Evolutionary conservation across 1,284 basidiomycete genomes (phyloP).

Genomic region (Volvariella volvacea): DNA sequence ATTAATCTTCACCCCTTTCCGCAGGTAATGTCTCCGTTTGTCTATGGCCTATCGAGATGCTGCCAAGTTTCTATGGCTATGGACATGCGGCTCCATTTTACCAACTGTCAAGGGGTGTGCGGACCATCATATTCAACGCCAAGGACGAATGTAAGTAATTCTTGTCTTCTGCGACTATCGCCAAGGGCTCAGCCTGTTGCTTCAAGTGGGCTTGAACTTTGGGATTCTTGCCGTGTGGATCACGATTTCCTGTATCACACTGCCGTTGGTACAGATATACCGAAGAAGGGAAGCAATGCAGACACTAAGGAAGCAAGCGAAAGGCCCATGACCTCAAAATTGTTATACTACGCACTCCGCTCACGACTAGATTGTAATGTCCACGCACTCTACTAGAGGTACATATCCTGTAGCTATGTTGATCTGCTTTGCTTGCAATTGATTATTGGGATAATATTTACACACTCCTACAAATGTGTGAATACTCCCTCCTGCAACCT

Average conservation of each 20-base stretch:
- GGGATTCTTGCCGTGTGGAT: constrained; percentile 53
- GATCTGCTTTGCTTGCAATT: too few species aligned
- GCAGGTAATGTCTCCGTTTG: constrained; percentile 65
- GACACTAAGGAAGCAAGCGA: not conserved
- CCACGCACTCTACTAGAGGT: too few species aligned
- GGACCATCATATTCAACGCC: constrained; percentile 64
- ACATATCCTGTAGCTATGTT: too few species aligned
- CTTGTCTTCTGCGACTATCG: not conserved
- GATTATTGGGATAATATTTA: not conserved
- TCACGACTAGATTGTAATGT: too few species aligned
- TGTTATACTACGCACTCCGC: too few species aligned
- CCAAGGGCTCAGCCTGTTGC: not conserved
- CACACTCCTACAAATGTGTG: constrained; percentile 1
- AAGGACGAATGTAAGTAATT: constrained; percentile 45
- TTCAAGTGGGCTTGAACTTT: constrained; percentile 51
- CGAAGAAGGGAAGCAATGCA: not conserved
- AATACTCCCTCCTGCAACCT: too few species aligned
- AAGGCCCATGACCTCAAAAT: too few species aligned
- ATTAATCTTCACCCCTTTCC: not conserved
- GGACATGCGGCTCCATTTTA: constrained; percentile 71
- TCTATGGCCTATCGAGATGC: constrained; percentile 56
- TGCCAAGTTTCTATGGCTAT: constrained; percentile 59
- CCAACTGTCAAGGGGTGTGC: constrained; percentile 52
- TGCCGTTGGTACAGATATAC: constrained; percentile 39
- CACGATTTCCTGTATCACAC: constrained; percentile 41